Evolutionary conservation across 2,329 filamentous ascomycete species (phyloP), one percentile per base, ranked within the genome.

Genomic region (Microascus cirrosus): DNA sequence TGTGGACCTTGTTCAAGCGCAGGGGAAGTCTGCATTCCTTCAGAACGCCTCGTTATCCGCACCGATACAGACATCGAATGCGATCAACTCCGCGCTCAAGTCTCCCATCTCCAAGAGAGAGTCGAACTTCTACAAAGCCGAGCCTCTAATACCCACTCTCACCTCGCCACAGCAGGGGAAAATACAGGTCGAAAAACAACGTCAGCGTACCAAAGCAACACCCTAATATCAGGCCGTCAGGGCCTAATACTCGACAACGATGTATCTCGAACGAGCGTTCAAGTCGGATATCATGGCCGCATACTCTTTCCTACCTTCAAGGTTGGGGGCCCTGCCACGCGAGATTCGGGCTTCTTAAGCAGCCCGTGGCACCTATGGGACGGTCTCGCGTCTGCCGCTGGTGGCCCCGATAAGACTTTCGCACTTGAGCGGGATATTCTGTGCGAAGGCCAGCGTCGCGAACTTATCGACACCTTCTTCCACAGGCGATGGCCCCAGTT

Each of bases 401-500:
- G 53, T 1, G 2, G 36, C 36, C 12, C 32, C 48, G 20, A 36
- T 11, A 15, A 42, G 11, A n/a, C 12, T 18, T 13, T 54, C 35
- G 32, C 13, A 35, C 6, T 39, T 48, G 11, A 11, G 4, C 4
- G 3, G n/a, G 12, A 11, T 6, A 15, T 18, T 42, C 4, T 11
- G n/a, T 15, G 12, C 48, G 25, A 1, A 15, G 51, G 15, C 56
- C 48, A 7, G 39, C 24, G 55, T 61, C 20, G 59, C 62, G n/a
- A 58, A 55, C 22, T 53, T 15, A 25, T 53, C 24, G 51, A 53
- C 3, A 32, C 15, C 10, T 67, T 66, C 48, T 67, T 67, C 42
- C 61, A 60, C 36, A 55, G 59, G n/a, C 58, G 64, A 54, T 66
- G 64, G 65, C 63, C 65, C 3, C 64, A 66, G 51, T 56, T 65